Conservation (phyloP, 1,284 basidiomycete species). For the Cryptococcus neoformans region DNA sequence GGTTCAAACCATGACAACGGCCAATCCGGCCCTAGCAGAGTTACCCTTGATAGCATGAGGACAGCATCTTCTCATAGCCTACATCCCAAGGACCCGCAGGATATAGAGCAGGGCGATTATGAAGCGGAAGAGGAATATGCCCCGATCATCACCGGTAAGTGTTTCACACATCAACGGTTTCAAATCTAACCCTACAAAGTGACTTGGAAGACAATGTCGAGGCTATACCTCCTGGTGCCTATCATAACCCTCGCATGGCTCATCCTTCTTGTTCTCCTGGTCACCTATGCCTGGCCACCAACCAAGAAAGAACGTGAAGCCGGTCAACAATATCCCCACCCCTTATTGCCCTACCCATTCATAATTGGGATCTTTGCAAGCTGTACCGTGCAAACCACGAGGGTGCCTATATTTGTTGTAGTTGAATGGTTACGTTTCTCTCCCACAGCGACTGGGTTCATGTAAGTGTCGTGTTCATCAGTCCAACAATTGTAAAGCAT, state of each 20-base stretch:
- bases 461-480: constrained; percentile 13
- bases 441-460: constrained; percentile 11
- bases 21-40: not conserved
- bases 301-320: constrained; percentile 32
- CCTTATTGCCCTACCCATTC: constrained; percentile 42
- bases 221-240: constrained; percentile 43
- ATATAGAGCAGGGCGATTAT: constrained; percentile 5
- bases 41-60: constrained; percentile 1
- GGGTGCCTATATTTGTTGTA: constrained; percentile 40
- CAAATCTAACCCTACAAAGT: constrained; percentile 15
- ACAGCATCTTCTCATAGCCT: not conserved
- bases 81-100: constrained; percentile 3
- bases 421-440: constrained; percentile 27
- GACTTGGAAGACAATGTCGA: constrained; percentile 41
- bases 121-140: constrained; percentile 11
- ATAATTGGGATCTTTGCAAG: constrained; percentile 44
- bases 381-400: constrained; percentile 41
- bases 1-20: not conserved
- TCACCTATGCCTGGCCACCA: constrained; percentile 49
- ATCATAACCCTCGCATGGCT: constrained; percentile 37
- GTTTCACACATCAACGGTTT: not conserved
- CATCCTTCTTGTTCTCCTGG: constrained; percentile 31
- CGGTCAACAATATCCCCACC: constrained; percentile 46
- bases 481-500: not conserved
- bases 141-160: constrained; percentile 13